phyloP scores from a whole-genome alignment of 2,329 filamentous ascomycete genomes.

The Colletotrichum viniferum region DNA sequence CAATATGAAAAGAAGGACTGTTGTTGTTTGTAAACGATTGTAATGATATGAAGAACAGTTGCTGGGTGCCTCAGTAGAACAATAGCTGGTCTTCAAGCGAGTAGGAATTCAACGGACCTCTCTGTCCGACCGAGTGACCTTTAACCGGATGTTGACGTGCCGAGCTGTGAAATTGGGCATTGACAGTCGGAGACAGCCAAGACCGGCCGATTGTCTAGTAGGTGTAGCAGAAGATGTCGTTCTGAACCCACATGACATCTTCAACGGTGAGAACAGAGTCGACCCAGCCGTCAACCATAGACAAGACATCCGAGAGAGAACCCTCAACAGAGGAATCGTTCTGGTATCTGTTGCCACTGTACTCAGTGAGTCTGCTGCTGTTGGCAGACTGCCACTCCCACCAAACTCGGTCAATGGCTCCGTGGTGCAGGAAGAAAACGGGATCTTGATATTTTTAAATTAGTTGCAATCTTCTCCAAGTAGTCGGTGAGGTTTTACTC shows the following conservation, averaged over 20 bases:
- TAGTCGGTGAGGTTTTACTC: neutral
- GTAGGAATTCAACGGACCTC: no score
- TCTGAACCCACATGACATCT: neutral
- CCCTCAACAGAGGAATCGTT: neutral
- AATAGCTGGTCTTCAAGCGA: neutral
- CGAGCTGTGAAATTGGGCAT: neutral
- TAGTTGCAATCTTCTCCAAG: conserved; percentile 23
- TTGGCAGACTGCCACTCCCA: conserved; percentile 25
- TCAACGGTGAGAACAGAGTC: neutral
- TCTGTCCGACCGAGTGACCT: neutral
- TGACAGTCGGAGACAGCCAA: neutral
- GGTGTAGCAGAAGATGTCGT: neutral
- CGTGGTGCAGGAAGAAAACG: conserved; percentile 33
- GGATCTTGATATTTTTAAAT: conserved; percentile 34
- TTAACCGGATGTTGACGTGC: neutral
- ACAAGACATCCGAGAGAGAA: neutral
- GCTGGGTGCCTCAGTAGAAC: neutral
- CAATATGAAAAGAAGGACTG: neutral
- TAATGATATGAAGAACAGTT: neutral
- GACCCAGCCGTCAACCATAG: neutral
- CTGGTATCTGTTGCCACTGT: neutral
- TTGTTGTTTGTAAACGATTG: neutral
- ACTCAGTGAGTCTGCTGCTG: neutral
- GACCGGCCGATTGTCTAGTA: neutral
- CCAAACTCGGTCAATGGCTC: conserved; percentile 30